Evolutionary conservation across 352 stramenopile species (phyloP).

Genomic region (Pythium rishiriense): DNA sequence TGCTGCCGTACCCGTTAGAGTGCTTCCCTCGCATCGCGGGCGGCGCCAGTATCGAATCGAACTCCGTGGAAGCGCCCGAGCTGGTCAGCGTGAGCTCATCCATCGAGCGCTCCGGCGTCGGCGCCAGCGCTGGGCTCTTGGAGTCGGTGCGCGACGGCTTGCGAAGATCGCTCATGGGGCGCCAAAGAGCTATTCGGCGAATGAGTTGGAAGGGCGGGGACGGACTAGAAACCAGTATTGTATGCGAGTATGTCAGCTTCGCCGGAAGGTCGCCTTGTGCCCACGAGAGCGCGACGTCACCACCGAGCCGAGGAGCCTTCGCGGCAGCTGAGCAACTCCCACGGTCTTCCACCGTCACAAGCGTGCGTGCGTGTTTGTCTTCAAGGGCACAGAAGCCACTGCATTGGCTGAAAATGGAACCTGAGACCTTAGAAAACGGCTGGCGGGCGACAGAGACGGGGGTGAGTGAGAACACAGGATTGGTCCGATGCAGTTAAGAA

Average conservation of each 20-base stretch:
- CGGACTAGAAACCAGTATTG: no score
- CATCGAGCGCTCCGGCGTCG: not conserved
- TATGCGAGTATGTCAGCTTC: not conserved
- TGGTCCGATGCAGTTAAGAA: constrained; percentile 1
- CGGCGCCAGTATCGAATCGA: constrained; percentile 16
- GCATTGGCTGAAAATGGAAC: constrained; percentile 8
- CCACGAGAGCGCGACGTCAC: not conserved
- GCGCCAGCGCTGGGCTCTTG: not conserved
- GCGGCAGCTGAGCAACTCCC: not conserved
- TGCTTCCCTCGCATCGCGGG: not conserved
- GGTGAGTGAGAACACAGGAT: not conserved
- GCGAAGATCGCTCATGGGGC: not conserved
- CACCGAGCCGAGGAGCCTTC: not conserved
- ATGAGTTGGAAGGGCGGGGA: not conserved
- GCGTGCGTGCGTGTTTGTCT: not conserved
- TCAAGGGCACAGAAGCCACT: not conserved
- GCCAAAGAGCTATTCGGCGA: not conserved
- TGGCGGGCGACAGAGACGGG: not conserved
- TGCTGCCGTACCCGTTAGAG: constrained; percentile 14
- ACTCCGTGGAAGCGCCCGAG: constrained; percentile 19
- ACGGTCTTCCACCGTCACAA: not conserved
- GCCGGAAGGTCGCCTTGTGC: not conserved
- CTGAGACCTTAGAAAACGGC: constrained; percentile 6
- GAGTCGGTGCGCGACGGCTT: not conserved
- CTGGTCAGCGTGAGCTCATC: constrained; percentile 14